Evolutionary conservation across 1,139 yeast genomes (phyloP), one percentile per base, ranked within the genome.

Genomic region (Geotrichum fermentans): DNA sequence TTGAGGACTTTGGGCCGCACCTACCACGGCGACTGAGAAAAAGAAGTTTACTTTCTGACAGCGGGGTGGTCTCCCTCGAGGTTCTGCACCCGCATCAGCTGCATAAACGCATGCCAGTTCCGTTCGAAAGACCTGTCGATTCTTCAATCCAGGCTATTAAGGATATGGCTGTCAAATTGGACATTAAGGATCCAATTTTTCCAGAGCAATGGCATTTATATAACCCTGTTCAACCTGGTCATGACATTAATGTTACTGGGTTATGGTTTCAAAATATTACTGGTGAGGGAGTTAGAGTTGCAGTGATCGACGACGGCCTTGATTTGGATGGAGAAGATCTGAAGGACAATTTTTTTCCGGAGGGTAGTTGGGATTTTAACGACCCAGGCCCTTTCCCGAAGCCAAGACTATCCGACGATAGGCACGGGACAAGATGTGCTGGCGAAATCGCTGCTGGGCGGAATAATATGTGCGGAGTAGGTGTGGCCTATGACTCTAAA

Each of bases 391-490:
- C 79, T 16, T 70, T 81, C 39, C 99, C 99, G 1, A 78, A 77
- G 55, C 99, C 98, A 7, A 72, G 82, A 52, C 72, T 90, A 39
- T 66, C 58, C n/a, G 95, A 86, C 64, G 98, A 94, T 64, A 80
- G 82, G 58, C 99, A 94, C 65, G 99, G 99, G 2, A 94, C 99
- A 0, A 74, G 99, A 58, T 94, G 99, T 71, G 98, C 98, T 1
- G 98, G 97, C 30, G 98, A 94, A 66, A 85, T 94, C 51, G 97
- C 97, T 0, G 95, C 83, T 1, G 90, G 80, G 51, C 70, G 71
- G 47, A 92, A 94, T 65, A 85, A 81, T 36, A 82, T 74, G 18
- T 94, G 99, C 70, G 98, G 98, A 32, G 76, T 94, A 4, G 99
- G 99, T 37, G 95, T 90, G 7, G 97, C 97, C 0, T 90, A 79